These are phyloP conservation scores for Metschnikowia reukaufii DNA, from an alignment of 805 yeast genomes.

Conservation along the genomic window DNA sequence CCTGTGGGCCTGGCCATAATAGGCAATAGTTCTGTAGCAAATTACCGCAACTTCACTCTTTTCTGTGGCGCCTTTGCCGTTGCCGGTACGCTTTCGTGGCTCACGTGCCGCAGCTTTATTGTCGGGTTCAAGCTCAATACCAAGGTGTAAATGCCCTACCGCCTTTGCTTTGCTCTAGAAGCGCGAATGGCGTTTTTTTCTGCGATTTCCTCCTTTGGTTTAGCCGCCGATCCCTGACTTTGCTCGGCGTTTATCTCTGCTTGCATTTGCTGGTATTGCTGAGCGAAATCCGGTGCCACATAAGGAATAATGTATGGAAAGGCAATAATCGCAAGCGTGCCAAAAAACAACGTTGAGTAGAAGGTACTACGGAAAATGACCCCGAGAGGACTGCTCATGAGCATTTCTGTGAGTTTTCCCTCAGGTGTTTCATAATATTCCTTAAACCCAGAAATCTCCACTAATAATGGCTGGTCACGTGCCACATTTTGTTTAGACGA, in stretches of 20 bases:
- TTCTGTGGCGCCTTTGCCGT: constrained; percentile 44
- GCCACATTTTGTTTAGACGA: constrained; percentile 21
- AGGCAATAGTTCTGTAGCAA: constrained; percentile 28
- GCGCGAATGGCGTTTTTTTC: neutral
- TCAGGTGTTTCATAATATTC: constrained; percentile 36
- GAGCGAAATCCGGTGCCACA: constrained; percentile 40
- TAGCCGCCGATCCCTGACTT: neutral
- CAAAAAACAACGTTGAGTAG: constrained; percentile 36
- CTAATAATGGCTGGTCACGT: constrained; percentile 20
- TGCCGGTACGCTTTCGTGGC: constrained; percentile 40
- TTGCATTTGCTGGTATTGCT: constrained; percentile 26
- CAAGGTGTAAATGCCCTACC: constrained; percentile 12
- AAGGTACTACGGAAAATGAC: constrained; percentile 36
- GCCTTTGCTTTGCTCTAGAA: neutral
- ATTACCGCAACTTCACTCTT: constrained; percentile 45
- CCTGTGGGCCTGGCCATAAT: constrained; percentile 39
- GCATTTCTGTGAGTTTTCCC: constrained; percentile 32
- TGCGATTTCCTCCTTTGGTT: neutral
- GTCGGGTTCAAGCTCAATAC: constrained; percentile 40
- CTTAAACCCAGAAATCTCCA: constrained; percentile 24
- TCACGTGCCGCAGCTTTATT: constrained; percentile 42
- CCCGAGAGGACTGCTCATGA: constrained; percentile 43
- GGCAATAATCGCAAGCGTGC: constrained; percentile 28
- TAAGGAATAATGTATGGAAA: constrained; percentile 33
- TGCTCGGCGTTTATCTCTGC: neutral